Base-by-base conservation (phyloP, 2,329 filamentous ascomycete species). In the Aschersonia sp. region DNA sequence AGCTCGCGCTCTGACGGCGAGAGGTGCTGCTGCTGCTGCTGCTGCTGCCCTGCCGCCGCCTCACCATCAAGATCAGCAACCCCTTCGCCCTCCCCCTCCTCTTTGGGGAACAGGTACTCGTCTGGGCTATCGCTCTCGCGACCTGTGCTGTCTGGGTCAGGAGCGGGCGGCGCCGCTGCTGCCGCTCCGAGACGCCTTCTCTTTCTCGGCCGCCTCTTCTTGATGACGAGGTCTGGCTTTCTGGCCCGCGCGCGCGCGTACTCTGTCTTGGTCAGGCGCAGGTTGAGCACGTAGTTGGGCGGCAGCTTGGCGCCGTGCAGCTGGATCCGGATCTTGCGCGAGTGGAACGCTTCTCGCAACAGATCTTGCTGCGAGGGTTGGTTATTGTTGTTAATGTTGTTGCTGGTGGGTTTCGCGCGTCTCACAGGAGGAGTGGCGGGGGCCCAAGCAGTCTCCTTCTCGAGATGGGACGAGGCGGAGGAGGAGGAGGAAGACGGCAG, bases 301-400 rank as follows among this genome's bases (percentile, higher is more conserved):
- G 77, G 77, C 2, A 81, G 62, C 29, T 69, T 70, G 2, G 67
- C 65, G 10, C 78, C 76, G 51, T 76, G 67, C 2, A 81, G 64
- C 12, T 67, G 67, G 9, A 81, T 55, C 35, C 72, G 67, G 49
- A 81, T 79, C 61, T 78, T 80, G 47, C 75, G 68, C 49, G 62
- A 64, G 42, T 66, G 61, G 51, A 81, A 81, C 0, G 74, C 72
- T 6, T 61, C 57, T 32, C 68, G 62, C 0, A 81, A 66, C 48
- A 74, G 76, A 37, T 64, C 52, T 52, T 72, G 69, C 51, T 69
- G 63, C 2, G 22, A 22, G 7, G 65, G 66, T 31, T 55, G 48
- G 40, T 47, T 45, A 4, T 42, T 22, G 9, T 14, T 14, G 14
- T 14, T n/a, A n/a, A n/a, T n/a, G 7, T 42, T 22, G 40, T n/a